These are phyloP conservation scores for Rubia tinctorum DNA, from an alignment of 305 asterid species.

Conservation along the genomic window DNA sequence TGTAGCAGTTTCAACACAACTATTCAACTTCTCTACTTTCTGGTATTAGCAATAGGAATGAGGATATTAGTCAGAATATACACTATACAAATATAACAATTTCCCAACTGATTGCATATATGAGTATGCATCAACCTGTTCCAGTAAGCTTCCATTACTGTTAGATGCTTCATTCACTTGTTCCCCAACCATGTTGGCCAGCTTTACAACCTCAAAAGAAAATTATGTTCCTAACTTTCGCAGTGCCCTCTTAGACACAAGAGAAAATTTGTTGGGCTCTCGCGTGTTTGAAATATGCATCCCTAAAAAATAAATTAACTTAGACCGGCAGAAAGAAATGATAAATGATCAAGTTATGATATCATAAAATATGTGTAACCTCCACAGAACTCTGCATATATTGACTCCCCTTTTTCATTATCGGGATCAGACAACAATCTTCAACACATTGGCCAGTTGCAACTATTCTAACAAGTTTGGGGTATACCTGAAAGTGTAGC, in stretches of 20 bases:
- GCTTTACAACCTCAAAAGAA: slow-evolving; percentile 72
- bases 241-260: slow-evolving; percentile 91
- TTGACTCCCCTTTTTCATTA: slow-evolving; percentile 69
- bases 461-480: slow-evolving; percentile 96
- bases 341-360: not conserved
- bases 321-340: slow-evolving; percentile 12
- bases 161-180: slow-evolving; percentile 73
- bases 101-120: slow-evolving; percentile 19
- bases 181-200: slow-evolving; percentile 66
- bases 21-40: slow-evolving; percentile 78
- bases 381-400: slow-evolving; percentile 95
- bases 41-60: slow-evolving; percentile 35
- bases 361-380: slow-evolving; percentile 42
- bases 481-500: slow-evolving; percentile 61
- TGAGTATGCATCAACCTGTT: slow-evolving; percentile 59
- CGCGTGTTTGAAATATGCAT: slow-evolving; percentile 92
- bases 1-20: slow-evolving; percentile 80
- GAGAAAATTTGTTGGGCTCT: slow-evolving; percentile 89
- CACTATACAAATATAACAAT: too few relatives aligned
- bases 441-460: slow-evolving; percentile 88
- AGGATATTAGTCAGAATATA: slow-evolving; percentile 1
- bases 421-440: slow-evolving; percentile 77
- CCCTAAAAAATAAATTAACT: slow-evolving; percentile 47
- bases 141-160: slow-evolving; percentile 71
- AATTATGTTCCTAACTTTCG: slow-evolving; percentile 75